These are phyloP conservation scores for Ustulina deusta DNA, from an alignment of 2,329 filamentous ascomycete genomes.

Conservation along the genomic window DNA sequence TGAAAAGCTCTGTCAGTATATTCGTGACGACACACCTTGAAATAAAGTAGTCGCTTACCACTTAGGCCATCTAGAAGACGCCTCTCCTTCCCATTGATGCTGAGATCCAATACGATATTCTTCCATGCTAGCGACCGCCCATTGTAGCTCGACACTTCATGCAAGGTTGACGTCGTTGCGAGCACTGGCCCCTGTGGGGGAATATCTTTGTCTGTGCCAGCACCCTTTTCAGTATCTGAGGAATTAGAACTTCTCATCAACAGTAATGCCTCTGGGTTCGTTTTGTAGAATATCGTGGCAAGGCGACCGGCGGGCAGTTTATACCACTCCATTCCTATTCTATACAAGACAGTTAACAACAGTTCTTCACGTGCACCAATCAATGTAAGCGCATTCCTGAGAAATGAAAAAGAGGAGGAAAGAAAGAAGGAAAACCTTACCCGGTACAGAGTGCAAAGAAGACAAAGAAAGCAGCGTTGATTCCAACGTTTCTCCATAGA, in stretches of 20 bases:
- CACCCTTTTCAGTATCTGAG: constrained; percentile 37
- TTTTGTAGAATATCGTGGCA: constrained; percentile 44
- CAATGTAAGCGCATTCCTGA: no score
- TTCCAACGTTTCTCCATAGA: no score
- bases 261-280: constrained; percentile 13
- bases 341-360: constrained; percentile 4
- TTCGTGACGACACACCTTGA: no score
- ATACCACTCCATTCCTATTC: constrained; percentile 39
- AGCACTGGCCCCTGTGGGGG: constrained; percentile 13
- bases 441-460: no score
- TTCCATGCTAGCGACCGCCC: constrained; percentile 37
- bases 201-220: constrained; percentile 12
- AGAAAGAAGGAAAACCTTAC: no score
- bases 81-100: constrained; percentile 15
- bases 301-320: constrained; percentile 41
- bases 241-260: constrained; percentile 12
- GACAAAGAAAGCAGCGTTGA: no score
- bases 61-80: constrained; percentile 34
- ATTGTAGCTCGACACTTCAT: constrained; percentile 36
- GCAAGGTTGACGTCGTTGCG: not conserved
- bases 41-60: constrained; percentile 19
- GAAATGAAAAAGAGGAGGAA: no score
- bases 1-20: no score
- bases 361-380: no score
- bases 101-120: constrained; percentile 39